Base-by-base conservation (phyloP, 768 basidiomycete species). In the Imleria badia region DNA sequence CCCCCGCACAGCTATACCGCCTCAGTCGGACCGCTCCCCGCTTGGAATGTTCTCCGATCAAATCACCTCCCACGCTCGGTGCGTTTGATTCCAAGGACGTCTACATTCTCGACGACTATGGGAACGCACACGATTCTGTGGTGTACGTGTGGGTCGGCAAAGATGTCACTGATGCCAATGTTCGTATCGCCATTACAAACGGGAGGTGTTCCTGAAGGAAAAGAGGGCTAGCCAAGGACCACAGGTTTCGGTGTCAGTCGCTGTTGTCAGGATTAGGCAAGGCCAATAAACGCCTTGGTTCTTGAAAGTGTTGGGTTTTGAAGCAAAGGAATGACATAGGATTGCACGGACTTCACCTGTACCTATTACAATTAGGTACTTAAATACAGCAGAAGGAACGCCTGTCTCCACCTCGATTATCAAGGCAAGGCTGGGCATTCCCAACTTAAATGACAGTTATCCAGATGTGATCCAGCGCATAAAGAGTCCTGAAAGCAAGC, bases 101-200 rank as follows among this genome's bases (percentile, higher is more conserved):
- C 4, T 84, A 81, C 67, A 64, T 85, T 20, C 59, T 85, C 33
- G 83, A 83, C 61, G 65, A 75, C 54, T 73, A 77, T 26, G 54
- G 61, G 1, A 51, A 45, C 39, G 33, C n/a, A 6, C 47, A 52
- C 26, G 62, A 69, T 42, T 79, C 80, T 5, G 75, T 76, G 3
- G 66, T 86, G 33, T 86, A 82, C 58, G 72, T 82, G 22, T 87
- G 85, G 84, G 70, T 87, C 22, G 85, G 85, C 6, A 74, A 68
- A 9, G 61, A 71, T 5, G 77, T 81, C 30, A 78, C 78, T 26
- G 56, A 52, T 29, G 62, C 78, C 52, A 73, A 68, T 22, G 82
- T 82, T 60, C 73, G 82, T 7, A 71, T 85, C 23, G 78, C 81
- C 4, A 43, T 81, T 14, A 79, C 82, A 59, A 82, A 85, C 54